Conservation (phyloP, 2,329 filamentous ascomycete genomes). For the Sclerotinia minor region DNA sequence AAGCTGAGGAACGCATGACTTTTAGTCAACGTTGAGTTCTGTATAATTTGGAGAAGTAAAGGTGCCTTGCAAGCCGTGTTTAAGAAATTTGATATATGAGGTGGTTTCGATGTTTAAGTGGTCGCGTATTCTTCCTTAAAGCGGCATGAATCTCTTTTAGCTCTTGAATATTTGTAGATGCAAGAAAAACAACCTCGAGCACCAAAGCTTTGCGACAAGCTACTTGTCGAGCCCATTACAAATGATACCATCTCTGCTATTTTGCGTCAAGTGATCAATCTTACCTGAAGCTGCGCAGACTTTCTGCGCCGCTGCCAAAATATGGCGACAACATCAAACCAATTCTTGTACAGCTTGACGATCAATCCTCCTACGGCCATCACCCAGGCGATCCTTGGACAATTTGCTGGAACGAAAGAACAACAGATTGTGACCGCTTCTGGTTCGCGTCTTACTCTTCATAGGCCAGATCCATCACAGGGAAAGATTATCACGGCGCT, state of each 20-base stretch:
- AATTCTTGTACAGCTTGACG: conserved; percentile 98
- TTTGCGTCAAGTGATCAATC: conserved; percentile 10
- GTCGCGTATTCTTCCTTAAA: conserved; percentile 26
- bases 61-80: not conserved
- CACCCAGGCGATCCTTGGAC: conserved; percentile 86
- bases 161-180: conserved; percentile 20
- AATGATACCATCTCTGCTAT: conserved; percentile 30
- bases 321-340: conserved; percentile 97
- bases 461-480: conserved; percentile 80
- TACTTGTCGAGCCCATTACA: conserved; percentile 30
- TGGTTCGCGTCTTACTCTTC: conserved; percentile 83
- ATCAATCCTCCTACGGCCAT: conserved; percentile 89
- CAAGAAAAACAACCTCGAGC: conserved; percentile 17
- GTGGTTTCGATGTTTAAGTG: conserved; percentile 22
- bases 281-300: conserved; percentile 35
- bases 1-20: conserved; percentile 36
- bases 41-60: not conserved
- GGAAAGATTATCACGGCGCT: conserved; percentile 84
- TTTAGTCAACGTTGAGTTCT: not conserved
- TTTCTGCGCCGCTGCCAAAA: conserved; percentile 37
- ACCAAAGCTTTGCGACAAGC: conserved; percentile 32
- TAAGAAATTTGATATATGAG: conserved; percentile 18
- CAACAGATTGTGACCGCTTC: conserved; percentile 96
- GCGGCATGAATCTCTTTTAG: conserved; percentile 23
- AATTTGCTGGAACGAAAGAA: conserved; percentile 94